A percentile compares a stretch with the other conserved stretches of the same genome.
Conservation (phyloP, 1,284 basidiomycete species). For the Apiotrichum domesticum region DNA sequence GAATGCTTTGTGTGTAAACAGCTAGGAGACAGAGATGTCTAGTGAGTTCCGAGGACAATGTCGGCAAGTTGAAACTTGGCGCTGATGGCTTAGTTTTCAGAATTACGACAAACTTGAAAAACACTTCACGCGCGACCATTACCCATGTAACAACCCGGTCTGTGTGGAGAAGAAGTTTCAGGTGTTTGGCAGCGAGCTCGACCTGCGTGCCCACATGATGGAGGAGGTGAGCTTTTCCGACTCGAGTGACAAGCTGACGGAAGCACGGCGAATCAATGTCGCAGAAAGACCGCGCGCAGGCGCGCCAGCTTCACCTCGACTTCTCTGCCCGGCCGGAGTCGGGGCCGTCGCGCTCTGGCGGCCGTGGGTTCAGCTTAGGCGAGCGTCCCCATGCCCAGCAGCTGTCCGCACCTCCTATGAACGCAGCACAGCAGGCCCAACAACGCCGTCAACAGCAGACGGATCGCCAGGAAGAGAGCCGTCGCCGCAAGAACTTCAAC, state of each 20-base stretch:
- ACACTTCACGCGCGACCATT: conserved; percentile 55
- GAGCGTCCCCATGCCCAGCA: conserved; percentile 29
- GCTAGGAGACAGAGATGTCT: conserved; percentile 70
- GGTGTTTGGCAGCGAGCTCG: conserved; percentile 80
- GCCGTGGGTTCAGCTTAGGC: conserved; percentile 33
- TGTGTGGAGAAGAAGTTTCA: conserved; percentile 90
- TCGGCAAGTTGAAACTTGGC: not conserved
- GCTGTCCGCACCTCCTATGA: conserved; percentile 32
- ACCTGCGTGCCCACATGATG: conserved; percentile 88
- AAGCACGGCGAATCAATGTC: conserved; percentile 75
- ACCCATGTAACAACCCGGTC: conserved; percentile 64
- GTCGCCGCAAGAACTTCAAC: conserved; percentile 54
- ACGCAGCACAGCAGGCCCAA: conserved; percentile 38
- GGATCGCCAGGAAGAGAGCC: conserved; percentile 38
- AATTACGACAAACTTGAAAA: conserved; percentile 66
- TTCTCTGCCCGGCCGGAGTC: conserved; percentile 51
- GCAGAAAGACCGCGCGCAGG: conserved; percentile 68
- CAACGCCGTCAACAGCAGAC: conserved; percentile 31
- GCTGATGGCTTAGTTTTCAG: conserved; percentile 56
- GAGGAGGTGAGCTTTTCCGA: conserved; percentile 29
- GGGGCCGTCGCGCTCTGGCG: conserved; percentile 9
- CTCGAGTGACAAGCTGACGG: not conserved
- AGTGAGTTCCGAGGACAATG: conserved; percentile 56
- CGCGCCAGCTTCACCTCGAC: conserved; percentile 67
- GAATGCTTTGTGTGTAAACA: conserved; percentile 93